These are phyloP conservation scores for Pichia insulana DNA, from an alignment of 805 yeast species.

Conservation along the genomic window DNA sequence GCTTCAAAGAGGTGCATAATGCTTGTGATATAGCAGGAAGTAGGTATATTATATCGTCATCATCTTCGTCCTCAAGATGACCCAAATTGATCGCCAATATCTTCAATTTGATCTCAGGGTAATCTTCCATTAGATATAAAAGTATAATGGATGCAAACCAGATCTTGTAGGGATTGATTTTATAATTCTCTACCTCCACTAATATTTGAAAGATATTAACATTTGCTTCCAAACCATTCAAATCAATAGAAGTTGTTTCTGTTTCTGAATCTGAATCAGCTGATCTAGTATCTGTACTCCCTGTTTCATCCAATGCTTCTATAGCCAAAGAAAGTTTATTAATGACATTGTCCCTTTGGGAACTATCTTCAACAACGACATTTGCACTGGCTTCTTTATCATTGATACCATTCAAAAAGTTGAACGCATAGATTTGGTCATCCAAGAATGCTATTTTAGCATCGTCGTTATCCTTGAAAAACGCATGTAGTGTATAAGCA, in stretches of 20 bases:
- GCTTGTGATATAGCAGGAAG: constrained; percentile 73
- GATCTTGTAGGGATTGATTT: constrained; percentile 74
- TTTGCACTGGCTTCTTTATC: constrained; percentile 7
- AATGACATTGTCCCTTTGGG: background rate
- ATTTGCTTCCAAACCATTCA: constrained; percentile 26
- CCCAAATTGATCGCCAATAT: constrained; percentile 51
- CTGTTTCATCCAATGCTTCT: background rate
- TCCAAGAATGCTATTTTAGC: constrained; percentile 54
- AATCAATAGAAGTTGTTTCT: constrained; percentile 6
- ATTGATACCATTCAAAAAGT: constrained; percentile 19
- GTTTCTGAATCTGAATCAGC: background rate
- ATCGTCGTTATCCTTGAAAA: constrained; percentile 52
- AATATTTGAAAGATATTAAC: constrained; percentile 64
- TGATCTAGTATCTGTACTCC: background rate
- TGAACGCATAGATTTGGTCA: constrained; percentile 50
- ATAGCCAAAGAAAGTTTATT: background rate
- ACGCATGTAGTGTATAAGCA: constrained; percentile 54
- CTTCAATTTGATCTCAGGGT: constrained; percentile 38
- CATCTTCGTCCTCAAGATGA: constrained; percentile 34
- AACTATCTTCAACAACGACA: constrained; percentile 1
- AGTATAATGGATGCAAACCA: constrained; percentile 77
- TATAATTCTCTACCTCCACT: constrained; percentile 65
- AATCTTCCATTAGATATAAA: constrained; percentile 51
- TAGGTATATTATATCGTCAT: constrained; percentile 61
- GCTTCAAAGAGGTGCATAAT: constrained; percentile 52